phyloP scores from a whole-genome alignment of 2,329 filamentous ascomycete genomes.

The Conoideocrella luteorostrata region DNA sequence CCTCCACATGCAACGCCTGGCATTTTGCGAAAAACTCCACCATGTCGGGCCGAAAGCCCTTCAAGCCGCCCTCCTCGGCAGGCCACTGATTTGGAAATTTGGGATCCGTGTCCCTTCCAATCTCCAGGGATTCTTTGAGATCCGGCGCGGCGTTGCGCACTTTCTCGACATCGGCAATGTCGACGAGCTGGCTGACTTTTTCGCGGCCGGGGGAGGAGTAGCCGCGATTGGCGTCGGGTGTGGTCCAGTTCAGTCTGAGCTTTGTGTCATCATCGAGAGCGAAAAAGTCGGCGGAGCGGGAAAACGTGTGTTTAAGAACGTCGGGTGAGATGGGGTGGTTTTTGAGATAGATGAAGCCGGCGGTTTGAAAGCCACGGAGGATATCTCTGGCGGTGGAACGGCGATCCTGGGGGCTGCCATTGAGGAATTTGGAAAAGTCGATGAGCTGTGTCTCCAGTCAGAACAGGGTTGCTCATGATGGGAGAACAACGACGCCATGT shows the following conservation, averaged over 20 bases:
- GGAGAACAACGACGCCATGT: too few relatives aligned
- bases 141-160: conserved; percentile 54
- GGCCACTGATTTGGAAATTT: conserved; percentile 75
- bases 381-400: conserved; percentile 63
- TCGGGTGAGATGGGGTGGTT: conserved; percentile 65
- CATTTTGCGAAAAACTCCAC: conserved; percentile 67
- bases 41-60: conserved; percentile 67
- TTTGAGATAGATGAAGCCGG: conserved; percentile 84
- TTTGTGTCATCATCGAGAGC: conserved; percentile 55
- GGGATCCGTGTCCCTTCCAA: conserved; percentile 52
- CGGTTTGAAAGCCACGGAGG: conserved; percentile 72
- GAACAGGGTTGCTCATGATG: background rate
- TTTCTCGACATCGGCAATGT: conserved; percentile 50
- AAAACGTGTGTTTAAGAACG: conserved; percentile 56
- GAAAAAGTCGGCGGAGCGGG: conserved; percentile 66
- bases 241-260: conserved; percentile 62
- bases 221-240: conserved; percentile 65
- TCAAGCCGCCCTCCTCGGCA: conserved; percentile 34
- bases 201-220: conserved; percentile 66
- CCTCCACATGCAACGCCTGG: conserved; percentile 64
- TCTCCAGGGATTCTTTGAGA: conserved; percentile 60
- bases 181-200: conserved; percentile 56
- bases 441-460: conserved; percentile 17
- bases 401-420: conserved; percentile 54
- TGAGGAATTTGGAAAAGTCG: conserved; percentile 67